A percentile compares a stretch with the other conserved stretches of the same genome.
Conservation (phyloP, 192 early-diverging fungal genomes). For the Coemansia asiatica region DNA sequence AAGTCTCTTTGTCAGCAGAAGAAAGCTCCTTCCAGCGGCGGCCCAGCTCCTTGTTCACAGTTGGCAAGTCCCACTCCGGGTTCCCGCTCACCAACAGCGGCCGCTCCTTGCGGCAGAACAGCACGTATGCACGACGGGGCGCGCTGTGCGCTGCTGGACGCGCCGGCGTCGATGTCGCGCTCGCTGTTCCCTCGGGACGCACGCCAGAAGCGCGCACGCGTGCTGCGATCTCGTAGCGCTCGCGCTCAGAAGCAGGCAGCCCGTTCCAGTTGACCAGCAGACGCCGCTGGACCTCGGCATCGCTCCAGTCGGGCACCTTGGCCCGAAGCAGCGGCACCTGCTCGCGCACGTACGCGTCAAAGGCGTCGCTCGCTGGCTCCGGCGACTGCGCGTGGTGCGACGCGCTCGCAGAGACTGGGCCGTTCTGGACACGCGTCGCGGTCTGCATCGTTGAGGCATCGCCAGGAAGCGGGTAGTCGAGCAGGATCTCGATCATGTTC, state of each 20-base stretch:
- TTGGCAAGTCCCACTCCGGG: constrained; percentile 48
- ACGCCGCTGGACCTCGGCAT: constrained; percentile 43
- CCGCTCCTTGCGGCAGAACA: constrained; percentile 49
- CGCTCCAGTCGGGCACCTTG: constrained; percentile 54
- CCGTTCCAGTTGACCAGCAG: constrained; percentile 49
- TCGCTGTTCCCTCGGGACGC: neutral
- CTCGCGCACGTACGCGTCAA: constrained; percentile 43
- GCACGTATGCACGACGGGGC: constrained; percentile 52
- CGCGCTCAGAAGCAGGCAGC: constrained; percentile 36
- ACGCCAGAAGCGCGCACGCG: neutral
- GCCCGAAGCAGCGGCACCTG: constrained; percentile 47
- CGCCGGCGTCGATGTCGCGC: neutral
- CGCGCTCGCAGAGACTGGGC: neutral
- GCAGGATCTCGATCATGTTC: constrained; percentile 49
- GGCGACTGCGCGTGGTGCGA: constrained; percentile 17
- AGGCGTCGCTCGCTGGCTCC: constrained; percentile 21
- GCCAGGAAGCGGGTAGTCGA: constrained; percentile 45
- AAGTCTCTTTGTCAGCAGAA: constrained; percentile 31
- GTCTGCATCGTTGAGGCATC: constrained; percentile 19
- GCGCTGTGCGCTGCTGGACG: constrained; percentile 31
- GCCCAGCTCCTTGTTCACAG: constrained; percentile 56
- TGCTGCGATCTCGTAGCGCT: constrained; percentile 23
- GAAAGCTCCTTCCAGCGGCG: constrained; percentile 53
- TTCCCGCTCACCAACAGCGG: constrained; percentile 43
- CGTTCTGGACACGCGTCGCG: constrained; percentile 6